Conservation (phyloP, 805 yeast species). For the Jamesozyma hellenica region DNA sequence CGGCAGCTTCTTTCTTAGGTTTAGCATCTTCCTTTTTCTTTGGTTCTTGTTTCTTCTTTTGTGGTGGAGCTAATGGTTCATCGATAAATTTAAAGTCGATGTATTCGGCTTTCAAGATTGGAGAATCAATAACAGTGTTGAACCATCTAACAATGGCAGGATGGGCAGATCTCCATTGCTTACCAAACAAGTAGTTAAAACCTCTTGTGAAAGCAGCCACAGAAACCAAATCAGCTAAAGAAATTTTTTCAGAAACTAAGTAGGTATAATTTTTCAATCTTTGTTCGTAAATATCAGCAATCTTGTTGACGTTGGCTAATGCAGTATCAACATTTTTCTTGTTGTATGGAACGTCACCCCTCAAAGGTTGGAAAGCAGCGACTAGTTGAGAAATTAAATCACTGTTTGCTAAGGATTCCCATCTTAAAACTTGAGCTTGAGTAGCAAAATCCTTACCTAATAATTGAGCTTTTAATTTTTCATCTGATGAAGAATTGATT, state of each 20-base stretch:
- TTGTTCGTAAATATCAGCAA: conserved; percentile 40
- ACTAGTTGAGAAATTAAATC: conserved; percentile 47
- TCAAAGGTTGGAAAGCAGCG: conserved; percentile 46
- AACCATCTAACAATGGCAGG: conserved; percentile 67
- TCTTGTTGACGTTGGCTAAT: conserved; percentile 30
- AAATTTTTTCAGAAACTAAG: conserved; percentile 57
- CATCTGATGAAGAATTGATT: conserved; percentile 29
- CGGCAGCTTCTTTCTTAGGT: conserved; percentile 8
- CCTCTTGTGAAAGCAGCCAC: conserved; percentile 45
- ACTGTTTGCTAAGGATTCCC: conserved; percentile 68
- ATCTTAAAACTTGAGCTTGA: conserved; percentile 43
- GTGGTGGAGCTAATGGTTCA: conserved; percentile 57
- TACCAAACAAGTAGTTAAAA: conserved; percentile 50
- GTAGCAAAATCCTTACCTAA: conserved; percentile 40
- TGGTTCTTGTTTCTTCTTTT: conserved; percentile 48
- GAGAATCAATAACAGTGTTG: conserved; percentile 40
- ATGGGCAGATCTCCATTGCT: conserved; percentile 51
- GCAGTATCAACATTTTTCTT: conserved; percentile 51
- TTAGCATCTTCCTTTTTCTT: conserved; percentile 20
- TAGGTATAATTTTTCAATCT: conserved; percentile 53
- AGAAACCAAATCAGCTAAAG: conserved; percentile 56
- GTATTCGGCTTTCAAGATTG: conserved; percentile 39
- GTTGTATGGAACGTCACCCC: conserved; percentile 67
- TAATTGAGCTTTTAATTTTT: conserved; percentile 34
- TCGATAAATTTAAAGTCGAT: conserved; percentile 49